phyloP scores from a whole-genome alignment of 1,284 basidiomycete genomes.

The Ceratobasidium sp. region DNA sequence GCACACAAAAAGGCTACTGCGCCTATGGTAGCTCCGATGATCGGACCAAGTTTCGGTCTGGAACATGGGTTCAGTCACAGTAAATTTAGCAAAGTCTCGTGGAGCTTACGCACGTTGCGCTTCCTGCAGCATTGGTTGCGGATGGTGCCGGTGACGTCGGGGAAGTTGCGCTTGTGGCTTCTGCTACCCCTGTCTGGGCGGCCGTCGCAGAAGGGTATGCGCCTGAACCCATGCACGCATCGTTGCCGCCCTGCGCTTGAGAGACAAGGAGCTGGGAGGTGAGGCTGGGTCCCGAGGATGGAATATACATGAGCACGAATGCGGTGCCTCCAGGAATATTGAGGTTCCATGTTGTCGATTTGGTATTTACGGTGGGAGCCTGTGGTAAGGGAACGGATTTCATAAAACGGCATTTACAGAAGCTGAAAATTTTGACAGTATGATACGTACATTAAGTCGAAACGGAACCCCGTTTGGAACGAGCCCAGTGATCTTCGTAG shows the following conservation, averaged over 20 bases:
- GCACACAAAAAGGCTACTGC: slow-evolving; percentile 9
- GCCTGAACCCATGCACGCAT: slow-evolving; percentile 4
- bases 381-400: not conserved
- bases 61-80: not conserved
- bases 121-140: slow-evolving; percentile 2
- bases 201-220: slow-evolving; percentile 36
- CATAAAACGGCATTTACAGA: not conserved
- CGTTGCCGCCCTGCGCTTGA: not conserved
- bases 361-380: slow-evolving; percentile 5
- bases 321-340: slow-evolving; percentile 26
- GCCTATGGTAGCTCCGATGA: slow-evolving; percentile 24
- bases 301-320: slow-evolving; percentile 29
- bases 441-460: slow-evolving; percentile 21
- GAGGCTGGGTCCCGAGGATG: not conserved
- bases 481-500: slow-evolving; percentile 21
- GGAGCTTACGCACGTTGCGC: not conserved
- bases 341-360: slow-evolving; percentile 39
- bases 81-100: not conserved
- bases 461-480: slow-evolving; percentile 37
- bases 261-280: slow-evolving; percentile 25
- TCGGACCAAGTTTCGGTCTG: slow-evolving; percentile 26
- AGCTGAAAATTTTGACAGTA: not conserved
- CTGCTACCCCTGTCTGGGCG: slow-evolving; percentile 18
- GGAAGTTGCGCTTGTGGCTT: slow-evolving; percentile 2
- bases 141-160: not conserved